Percentiles rank a stretch among this genome's conserved stretches.
These are phyloP conservation scores for Salix dunnii DNA, from an alignment of 345 rosid genomes.

Conservation along the genomic window DNA sequence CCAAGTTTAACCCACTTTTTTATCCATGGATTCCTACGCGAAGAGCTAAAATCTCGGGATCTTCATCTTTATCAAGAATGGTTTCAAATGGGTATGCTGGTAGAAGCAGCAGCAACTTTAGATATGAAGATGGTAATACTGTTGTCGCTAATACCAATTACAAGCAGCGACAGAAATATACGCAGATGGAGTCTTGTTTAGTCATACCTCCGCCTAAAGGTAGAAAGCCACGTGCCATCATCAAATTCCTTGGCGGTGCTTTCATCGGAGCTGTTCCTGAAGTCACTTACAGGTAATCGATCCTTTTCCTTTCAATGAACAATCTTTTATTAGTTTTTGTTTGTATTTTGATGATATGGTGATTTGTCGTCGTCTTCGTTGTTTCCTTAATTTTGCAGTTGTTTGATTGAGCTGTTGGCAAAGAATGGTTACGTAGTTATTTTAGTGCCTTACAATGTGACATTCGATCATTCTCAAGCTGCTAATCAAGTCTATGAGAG, in stretches of 20 bases:
- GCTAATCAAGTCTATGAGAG: constrained; percentile 67
- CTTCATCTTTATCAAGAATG: constrained; percentile 10
- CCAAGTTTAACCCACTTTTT: not conserved
- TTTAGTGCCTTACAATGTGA: constrained; percentile 83
- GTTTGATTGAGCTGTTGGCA: constrained; percentile 74
- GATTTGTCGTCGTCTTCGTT: too few relatives aligned
- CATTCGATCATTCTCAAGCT: constrained; percentile 83
- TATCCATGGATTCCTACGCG: not conserved
- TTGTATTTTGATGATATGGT: not conserved
- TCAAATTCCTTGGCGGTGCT: constrained; percentile 87
- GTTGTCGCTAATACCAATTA: not conserved
- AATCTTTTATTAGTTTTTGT: not conserved
- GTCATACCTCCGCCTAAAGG: constrained; percentile 55
- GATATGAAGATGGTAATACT: not conserved
- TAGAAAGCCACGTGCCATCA: constrained; percentile 58
- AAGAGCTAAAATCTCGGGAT: not conserved
- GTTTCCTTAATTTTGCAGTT: constrained; percentile 34
- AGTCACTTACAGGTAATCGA: constrained; percentile 66
- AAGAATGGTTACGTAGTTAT: constrained; percentile 77
- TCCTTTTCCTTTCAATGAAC: not conserved
- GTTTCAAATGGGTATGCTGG: constrained; percentile 37
- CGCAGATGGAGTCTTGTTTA: constrained; percentile 56
- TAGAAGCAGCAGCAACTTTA: constrained; percentile 15
- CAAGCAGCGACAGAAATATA: constrained; percentile 32
- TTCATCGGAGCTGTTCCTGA: constrained; percentile 92